phyloP scores from a whole-genome alignment of 2,329 filamentous ascomycete genomes.

The Sporothrix variecibatus region DNA sequence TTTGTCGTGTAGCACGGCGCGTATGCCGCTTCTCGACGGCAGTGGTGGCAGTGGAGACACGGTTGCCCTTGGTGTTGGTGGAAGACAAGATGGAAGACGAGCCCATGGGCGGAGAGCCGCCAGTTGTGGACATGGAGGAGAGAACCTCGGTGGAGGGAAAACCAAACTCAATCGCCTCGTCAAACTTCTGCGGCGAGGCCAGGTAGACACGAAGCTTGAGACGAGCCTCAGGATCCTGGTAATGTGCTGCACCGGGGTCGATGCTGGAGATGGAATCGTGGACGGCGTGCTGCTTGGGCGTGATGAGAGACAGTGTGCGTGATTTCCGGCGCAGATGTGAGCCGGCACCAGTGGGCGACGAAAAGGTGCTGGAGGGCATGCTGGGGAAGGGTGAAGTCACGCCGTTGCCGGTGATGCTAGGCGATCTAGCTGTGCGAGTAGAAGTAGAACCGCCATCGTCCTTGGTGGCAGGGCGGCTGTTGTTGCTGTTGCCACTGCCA shows the following conservation, averaged over 20 bases:
- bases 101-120: slow-evolving; percentile 28
- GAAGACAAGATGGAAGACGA: background rate
- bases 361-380: slow-evolving; percentile 32
- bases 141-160: slow-evolving; percentile 67
- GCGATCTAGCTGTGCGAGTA: background rate
- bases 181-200: slow-evolving; percentile 89
- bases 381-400: slow-evolving; percentile 34
- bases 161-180: slow-evolving; percentile 91
- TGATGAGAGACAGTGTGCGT: slow-evolving; percentile 57
- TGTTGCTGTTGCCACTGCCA: background rate
- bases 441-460: slow-evolving; percentile 36
- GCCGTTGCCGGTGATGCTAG: slow-evolving; percentile 27
- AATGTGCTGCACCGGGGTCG: slow-evolving; percentile 76
- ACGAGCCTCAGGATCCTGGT: slow-evolving; percentile 85
- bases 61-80: background rate
- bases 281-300: slow-evolving; percentile 50
- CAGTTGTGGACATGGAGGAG: slow-evolving; percentile 36
- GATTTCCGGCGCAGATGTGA: slow-evolving; percentile 53
- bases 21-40: slow-evolving; percentile 8
- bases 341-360: slow-evolving; percentile 22
- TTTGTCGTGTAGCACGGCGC: background rate
- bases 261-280: slow-evolving; percentile 55
- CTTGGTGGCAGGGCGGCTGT: slow-evolving; percentile 50
- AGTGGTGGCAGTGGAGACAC: background rate
- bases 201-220: slow-evolving; percentile 84